Conservation (phyloP, 148 eudicot genomes). For the Vaccinium corymbosum region DNA sequence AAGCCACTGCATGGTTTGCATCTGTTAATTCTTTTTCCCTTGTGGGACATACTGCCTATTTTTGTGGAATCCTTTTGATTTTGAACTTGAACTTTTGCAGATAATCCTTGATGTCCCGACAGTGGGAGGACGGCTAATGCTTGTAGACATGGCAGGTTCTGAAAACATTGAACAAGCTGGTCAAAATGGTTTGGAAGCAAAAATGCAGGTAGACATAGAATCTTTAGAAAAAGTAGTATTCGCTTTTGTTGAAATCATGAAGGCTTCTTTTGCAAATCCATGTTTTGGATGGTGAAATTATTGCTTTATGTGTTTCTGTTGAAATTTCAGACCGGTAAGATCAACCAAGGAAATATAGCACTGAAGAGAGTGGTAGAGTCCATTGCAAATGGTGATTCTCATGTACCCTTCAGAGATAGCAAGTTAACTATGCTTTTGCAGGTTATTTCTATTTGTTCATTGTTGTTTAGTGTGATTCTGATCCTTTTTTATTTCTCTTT, state of each 20-base stretch:
- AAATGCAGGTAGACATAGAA: conserved; percentile 65
- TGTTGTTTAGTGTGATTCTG: not conserved
- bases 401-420: conserved; percentile 97
- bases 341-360: conserved; percentile 92
- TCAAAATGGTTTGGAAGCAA: conserved; percentile 58
- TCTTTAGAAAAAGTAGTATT: not conserved
- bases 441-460: conserved; percentile 30
- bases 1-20: conserved; percentile 93
- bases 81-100: conserved; percentile 30
- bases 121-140: conserved; percentile 94
- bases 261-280: not conserved
- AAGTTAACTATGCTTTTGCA: conserved; percentile 97
- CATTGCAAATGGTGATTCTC: conserved; percentile 96
- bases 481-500: no score
- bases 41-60: not conserved
- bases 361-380: conserved; percentile 96
- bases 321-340: conserved; percentile 76
- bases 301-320: not conserved
- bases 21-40: not conserved
- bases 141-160: conserved; percentile 99
- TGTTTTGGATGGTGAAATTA: not conserved
- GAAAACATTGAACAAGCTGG: conserved; percentile 99
- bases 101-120: conserved; percentile 91
- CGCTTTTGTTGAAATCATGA: not conserved
- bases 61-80: not conserved